phyloP scores from a whole-genome alignment of 768 basidiomycete species.

The Mrakia frigida region DNA sequence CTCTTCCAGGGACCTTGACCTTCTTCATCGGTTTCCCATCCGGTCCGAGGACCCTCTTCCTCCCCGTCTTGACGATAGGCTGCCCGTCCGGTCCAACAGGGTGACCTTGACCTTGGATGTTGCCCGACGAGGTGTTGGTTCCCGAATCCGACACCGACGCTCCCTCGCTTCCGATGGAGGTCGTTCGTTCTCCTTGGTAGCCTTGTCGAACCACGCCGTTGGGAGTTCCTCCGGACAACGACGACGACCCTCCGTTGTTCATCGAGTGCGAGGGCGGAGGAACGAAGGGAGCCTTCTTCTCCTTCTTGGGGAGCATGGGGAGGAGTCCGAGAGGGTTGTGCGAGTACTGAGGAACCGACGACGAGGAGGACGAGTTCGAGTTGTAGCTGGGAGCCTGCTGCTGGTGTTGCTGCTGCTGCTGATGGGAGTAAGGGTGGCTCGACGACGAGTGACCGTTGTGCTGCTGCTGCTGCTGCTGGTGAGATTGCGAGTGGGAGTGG shows the following conservation, averaged over 20 bases:
- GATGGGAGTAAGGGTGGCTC: too few species aligned
- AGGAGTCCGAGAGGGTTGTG: not conserved
- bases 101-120: not conserved
- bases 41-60: conserved; percentile 2
- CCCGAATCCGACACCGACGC: not conserved
- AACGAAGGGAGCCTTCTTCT: not conserved
- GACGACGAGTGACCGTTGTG: not conserved
- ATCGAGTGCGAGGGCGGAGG: not conserved
- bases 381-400: too few species aligned
- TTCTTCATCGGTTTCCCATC: conserved; percentile 4
- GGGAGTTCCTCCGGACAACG: not conserved
- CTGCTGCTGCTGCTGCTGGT: not conserved
- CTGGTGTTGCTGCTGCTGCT: not conserved
- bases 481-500: too few species aligned
- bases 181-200: not conserved
- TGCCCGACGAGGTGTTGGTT: not conserved
- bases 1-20: conserved; percentile 18
- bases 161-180: not conserved
- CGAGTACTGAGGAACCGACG: not conserved
- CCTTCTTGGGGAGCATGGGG: not conserved
- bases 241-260: not conserved
- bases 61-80: conserved; percentile 3
- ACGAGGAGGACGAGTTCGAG: not conserved
- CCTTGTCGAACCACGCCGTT: not conserved
- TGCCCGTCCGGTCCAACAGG: not conserved